These are phyloP conservation scores for Phoma herbarum DNA, from an alignment of 2,329 filamentous ascomycete genomes.

Conservation along the genomic window DNA sequence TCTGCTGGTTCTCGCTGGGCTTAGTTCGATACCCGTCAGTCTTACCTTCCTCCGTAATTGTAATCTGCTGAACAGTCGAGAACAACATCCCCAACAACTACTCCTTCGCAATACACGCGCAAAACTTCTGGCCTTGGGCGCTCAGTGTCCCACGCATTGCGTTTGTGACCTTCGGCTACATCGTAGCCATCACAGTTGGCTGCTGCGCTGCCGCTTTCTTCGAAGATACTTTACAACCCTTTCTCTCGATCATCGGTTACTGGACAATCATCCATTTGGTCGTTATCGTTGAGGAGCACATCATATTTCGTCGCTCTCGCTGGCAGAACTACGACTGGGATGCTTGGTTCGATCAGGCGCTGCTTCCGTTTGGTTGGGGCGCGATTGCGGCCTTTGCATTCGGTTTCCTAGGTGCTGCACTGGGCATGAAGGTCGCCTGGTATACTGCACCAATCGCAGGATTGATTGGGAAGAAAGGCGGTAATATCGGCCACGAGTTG, in stretches of 20 bases:
- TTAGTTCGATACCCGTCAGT: slow-evolving; percentile 1
- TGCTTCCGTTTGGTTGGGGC: background rate
- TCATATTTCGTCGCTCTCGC: background rate
- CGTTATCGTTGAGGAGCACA: background rate
- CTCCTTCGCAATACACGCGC: slow-evolving; percentile 1
- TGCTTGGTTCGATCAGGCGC: background rate
- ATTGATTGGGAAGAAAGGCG: background rate
- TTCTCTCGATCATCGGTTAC: background rate
- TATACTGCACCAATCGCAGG: background rate
- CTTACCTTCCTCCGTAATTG: background rate
- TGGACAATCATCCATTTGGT: background rate
- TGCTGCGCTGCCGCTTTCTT: background rate
- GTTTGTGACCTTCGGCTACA: background rate
- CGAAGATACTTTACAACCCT: background rate
- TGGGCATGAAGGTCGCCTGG: background rate
- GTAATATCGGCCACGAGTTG: background rate
- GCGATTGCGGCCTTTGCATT: background rate
- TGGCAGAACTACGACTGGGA: slow-evolving; percentile 1
- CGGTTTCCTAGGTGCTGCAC: background rate
- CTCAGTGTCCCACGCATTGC: background rate
- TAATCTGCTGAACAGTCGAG: background rate
- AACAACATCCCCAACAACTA: slow-evolving; percentile 5
- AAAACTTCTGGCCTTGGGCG: slow-evolving; percentile 1
- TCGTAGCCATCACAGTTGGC: background rate
- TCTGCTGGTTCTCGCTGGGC: background rate